Evolutionary conservation across 257 asterid genomes (phyloP).

Genomic region (Cordia subcordata): DNA sequence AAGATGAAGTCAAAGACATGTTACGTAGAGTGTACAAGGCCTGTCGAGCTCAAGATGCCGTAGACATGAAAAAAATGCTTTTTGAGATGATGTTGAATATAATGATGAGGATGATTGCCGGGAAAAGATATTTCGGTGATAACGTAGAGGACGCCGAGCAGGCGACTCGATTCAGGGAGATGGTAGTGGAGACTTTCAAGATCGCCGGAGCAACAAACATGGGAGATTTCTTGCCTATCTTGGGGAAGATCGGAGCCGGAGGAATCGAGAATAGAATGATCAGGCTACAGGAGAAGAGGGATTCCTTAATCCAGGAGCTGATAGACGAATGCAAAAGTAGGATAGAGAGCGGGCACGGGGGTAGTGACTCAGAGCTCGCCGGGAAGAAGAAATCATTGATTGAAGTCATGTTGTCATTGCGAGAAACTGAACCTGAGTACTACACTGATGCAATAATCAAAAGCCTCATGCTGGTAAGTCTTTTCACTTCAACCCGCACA

Average conservation of each 20-base stretch:
- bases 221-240: slow-evolving; percentile 43
- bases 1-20: slow-evolving; percentile 45
- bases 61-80: slow-evolving; percentile 10
- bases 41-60: slow-evolving; percentile 1
- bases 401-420: slow-evolving; percentile 36
- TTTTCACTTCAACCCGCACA: neutral
- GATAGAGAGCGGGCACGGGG: slow-evolving; percentile 14
- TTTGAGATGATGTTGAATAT: slow-evolving; percentile 39
- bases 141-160: slow-evolving; percentile 35
- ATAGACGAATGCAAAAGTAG: slow-evolving; percentile 32
- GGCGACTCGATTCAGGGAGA: slow-evolving; percentile 42
- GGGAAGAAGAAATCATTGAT: slow-evolving; percentile 38
- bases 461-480: slow-evolving; percentile 38
- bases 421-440: slow-evolving; percentile 46
- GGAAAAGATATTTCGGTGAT: slow-evolving; percentile 43
- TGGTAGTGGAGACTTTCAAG: slow-evolving; percentile 28
- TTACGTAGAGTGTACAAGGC: slow-evolving; percentile 20
- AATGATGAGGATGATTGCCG: slow-evolving; percentile 55
- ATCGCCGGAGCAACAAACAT: slow-evolving; percentile 15
- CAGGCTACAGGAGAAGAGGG: slow-evolving; percentile 39
- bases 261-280: slow-evolving; percentile 32
- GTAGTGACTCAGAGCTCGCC: slow-evolving; percentile 5
- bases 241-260: slow-evolving; percentile 36
- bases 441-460: slow-evolving; percentile 41
- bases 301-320: slow-evolving; percentile 42